A percentile compares a stretch with the other conserved stretches of the same genome.
phyloP scores from a whole-genome alignment of 805 yeast genomes.

The Teunomyces lycoperdinae region DNA sequence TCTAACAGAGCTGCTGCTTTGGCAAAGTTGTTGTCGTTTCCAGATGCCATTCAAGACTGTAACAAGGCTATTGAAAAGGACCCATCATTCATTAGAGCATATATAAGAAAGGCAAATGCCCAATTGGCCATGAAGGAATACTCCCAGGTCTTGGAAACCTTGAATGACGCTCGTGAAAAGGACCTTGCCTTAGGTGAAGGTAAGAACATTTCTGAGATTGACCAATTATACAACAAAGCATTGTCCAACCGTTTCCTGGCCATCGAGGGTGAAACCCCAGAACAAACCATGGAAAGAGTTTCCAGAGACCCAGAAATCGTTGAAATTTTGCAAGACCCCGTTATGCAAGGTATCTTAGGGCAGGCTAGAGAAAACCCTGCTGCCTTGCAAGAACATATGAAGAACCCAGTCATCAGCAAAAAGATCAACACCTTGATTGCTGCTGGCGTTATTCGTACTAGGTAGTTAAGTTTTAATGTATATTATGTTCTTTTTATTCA shows the following conservation, averaged over 20 bases:
- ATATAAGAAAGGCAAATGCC: conserved; percentile 94
- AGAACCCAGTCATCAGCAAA: conserved; percentile 86
- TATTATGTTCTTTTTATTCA: conserved; percentile 3
- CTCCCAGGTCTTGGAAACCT: conserved; percentile 75
- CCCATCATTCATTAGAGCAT: conserved; percentile 89
- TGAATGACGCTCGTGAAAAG: conserved; percentile 71
- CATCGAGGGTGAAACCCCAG: conserved; percentile 85
- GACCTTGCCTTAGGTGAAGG: conserved; percentile 63
- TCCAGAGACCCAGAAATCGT: conserved; percentile 93
- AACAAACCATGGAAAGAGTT: conserved; percentile 88
- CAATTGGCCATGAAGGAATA: conserved; percentile 88
- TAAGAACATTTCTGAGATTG: conserved; percentile 70
- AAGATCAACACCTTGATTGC: conserved; percentile 89
- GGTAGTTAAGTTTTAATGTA: conserved; percentile 34
- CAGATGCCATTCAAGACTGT: conserved; percentile 93
- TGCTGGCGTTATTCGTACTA: conserved; percentile 93
- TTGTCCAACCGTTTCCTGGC: conserved; percentile 75
- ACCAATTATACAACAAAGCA: conserved; percentile 76
- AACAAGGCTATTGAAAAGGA: conserved; percentile 84
- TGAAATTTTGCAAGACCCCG: conserved; percentile 85
- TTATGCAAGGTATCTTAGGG: conserved; percentile 89
- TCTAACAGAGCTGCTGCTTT: conserved; percentile 98
- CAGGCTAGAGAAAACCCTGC: conserved; percentile 97
- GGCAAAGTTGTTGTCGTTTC: conserved; percentile 93
- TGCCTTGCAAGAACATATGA: conserved; percentile 96